Conservation (phyloP, 2,329 filamentous ascomycete genomes). For the Aureobasidium sp. region DNA sequence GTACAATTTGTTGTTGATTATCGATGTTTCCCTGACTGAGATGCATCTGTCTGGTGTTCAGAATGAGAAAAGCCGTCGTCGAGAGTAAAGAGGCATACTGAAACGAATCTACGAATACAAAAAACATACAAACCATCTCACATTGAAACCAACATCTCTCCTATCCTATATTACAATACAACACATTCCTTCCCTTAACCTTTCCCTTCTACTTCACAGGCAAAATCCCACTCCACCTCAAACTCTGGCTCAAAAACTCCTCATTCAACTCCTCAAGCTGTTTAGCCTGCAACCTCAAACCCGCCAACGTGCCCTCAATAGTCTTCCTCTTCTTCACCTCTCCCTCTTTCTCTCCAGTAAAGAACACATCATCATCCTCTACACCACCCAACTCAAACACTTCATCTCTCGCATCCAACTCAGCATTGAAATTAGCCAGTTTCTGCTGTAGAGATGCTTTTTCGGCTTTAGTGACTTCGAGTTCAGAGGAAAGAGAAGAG, state of each 20-base stretch:
- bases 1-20: too few species aligned
- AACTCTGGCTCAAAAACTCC: constrained; percentile 14
- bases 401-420: background rate
- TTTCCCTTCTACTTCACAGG: too few species aligned
- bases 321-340: constrained; percentile 1
- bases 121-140: too few species aligned
- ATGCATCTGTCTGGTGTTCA: too few species aligned
- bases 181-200: too few species aligned
- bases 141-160: too few species aligned
- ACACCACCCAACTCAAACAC: background rate
- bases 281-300: constrained; percentile 14
- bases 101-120: too few species aligned
- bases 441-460: background rate
- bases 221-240: constrained; percentile 12
- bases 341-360: background rate
- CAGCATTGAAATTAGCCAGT: background rate
- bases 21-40: too few species aligned
- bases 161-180: too few species aligned
- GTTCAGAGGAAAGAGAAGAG: background rate
- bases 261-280: constrained; percentile 17
- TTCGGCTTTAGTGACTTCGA: background rate
- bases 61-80: too few species aligned
- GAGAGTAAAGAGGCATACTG: too few species aligned
- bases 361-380: background rate
- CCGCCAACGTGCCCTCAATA: constrained; percentile 15